These are phyloP conservation scores for Linnemannia elongata DNA, from an alignment of 192 early-diverging fungal genomes.

Conservation along the genomic window DNA sequence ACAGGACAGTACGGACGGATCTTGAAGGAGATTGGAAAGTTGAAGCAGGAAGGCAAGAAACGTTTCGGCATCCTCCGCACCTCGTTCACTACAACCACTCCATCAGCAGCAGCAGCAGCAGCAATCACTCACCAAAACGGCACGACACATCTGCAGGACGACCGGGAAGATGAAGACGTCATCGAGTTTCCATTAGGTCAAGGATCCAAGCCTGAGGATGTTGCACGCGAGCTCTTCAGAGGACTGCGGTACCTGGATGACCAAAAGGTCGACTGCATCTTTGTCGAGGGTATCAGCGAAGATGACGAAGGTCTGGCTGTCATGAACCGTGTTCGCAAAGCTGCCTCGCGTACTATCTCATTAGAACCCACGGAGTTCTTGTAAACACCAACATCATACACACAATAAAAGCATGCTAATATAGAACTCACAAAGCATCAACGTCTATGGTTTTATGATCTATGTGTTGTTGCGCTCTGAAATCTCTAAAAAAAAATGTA, in stretches of 20 bases:
- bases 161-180: slow-evolving; percentile 13
- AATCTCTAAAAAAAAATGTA: not conserved
- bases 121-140: slow-evolving; percentile 22
- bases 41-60: slow-evolving; percentile 38
- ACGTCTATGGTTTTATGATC: not conserved
- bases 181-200: slow-evolving; percentile 71
- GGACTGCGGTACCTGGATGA: slow-evolving; percentile 84
- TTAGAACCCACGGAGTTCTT: slow-evolving; percentile 11
- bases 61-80: slow-evolving; percentile 57
- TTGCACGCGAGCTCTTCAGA: slow-evolving; percentile 87
- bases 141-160: not conserved
- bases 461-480: not conserved
- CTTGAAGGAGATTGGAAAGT: slow-evolving; percentile 43
- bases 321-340: slow-evolving; percentile 96
- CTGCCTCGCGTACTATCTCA: slow-evolving; percentile 75
- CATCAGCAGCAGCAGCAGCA: not conserved
- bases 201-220: slow-evolving; percentile 63
- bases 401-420: slow-evolving; percentile 2
- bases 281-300: slow-evolving; percentile 94
- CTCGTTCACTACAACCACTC: slow-evolving; percentile 14
- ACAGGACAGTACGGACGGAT: slow-evolving; percentile 28
- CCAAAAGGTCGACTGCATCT: slow-evolving; percentile 75
- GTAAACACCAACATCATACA: slow-evolving; percentile 15
- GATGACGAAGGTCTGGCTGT: slow-evolving; percentile 92
- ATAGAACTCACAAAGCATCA: not conserved